Evolutionary conservation across 176 grass and related monocot genomes (phyloP), one percentile per base, ranked within the genome.

Genomic region (Chrysopogon serrulatus): DNA sequence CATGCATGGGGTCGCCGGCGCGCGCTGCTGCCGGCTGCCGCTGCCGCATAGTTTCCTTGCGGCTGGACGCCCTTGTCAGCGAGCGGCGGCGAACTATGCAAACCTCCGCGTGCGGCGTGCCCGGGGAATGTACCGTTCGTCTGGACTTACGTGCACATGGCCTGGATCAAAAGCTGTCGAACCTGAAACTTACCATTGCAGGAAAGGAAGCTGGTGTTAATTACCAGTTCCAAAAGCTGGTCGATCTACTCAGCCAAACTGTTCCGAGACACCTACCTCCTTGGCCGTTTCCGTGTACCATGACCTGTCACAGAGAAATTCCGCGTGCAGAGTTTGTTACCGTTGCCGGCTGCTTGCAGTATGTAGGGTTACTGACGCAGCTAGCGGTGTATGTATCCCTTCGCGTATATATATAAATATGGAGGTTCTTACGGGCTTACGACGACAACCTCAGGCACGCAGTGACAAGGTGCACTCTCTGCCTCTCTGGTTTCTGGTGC

Each of bases 351-450:
- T n/a, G 43, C 10, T 26, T 17, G 34, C 72, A 33, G 45, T 31
- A 18, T 39, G 62, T 68, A 31, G 26, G 71, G 62, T 34, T 35
- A 0, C 16, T 33, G 37, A 18, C 16, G 33, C 63, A 8, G 24
- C 1, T 0, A 31, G 24, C 61, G 41, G 41, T 5, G 44, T 15
- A 44, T 2, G 62, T n/a, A 1, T 62, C n/a, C 39, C 39, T 47
- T 60, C n/a, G 14, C 62, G 31, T 41, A 17, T 63, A 41, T 87
- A 88, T 75, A 87, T 69, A n/a, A n/a, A n/a, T n/a, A 80, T 32
- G 62, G 45, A 68, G 39, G 71, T 35, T 19, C 23, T 37, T 36
- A 35, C 16, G 1, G 4, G 9, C 57, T 10, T 60, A 7, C 7
- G 54, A 7, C 7, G 54, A 51, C 44, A 39, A 27, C 45, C 79